Evolutionary conservation across 2,329 filamentous ascomycete species (phyloP).

Genomic region (Colletotrichum cordylinicola): DNA sequence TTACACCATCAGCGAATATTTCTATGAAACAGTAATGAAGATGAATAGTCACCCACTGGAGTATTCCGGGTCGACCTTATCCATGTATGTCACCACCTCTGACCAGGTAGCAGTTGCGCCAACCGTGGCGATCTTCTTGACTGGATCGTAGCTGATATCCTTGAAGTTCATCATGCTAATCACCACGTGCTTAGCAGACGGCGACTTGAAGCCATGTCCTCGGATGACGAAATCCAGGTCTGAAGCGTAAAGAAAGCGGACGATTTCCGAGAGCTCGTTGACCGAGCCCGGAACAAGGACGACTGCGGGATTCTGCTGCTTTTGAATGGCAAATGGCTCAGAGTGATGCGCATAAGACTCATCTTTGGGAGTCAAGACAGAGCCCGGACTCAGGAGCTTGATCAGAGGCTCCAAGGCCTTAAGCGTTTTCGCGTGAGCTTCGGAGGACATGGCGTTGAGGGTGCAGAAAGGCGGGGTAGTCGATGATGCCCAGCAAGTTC

Average conservation of each 20-base stretch:
- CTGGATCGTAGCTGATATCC: neutral
- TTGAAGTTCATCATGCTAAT: slow-evolving; percentile 8
- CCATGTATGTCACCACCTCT: slow-evolving; percentile 1
- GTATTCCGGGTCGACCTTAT: neutral
- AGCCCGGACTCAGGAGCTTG: neutral
- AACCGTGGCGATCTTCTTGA: slow-evolving; percentile 1
- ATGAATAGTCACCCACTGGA: neutral
- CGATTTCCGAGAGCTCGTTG: neutral
- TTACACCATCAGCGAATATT: neutral
- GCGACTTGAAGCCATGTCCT: slow-evolving; percentile 11
- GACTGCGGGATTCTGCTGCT: neutral
- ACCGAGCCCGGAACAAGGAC: neutral
- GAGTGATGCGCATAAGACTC: neutral
- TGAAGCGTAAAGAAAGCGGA: neutral
- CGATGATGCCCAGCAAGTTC: neutral
- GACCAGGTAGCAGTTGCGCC: slow-evolving; percentile 7
- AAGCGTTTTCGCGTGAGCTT: neutral
- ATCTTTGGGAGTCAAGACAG: neutral
- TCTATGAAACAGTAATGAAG: neutral
- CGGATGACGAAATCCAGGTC: neutral
- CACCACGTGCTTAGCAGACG: neutral
- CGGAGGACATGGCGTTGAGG: neutral
- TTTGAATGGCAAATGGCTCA: slow-evolving; percentile 2
- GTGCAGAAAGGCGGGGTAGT: neutral
- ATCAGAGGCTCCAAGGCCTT: neutral